Conservation (phyloP, 2,329 filamentous ascomycete genomes). For the Exserohilum rostratum region DNA sequence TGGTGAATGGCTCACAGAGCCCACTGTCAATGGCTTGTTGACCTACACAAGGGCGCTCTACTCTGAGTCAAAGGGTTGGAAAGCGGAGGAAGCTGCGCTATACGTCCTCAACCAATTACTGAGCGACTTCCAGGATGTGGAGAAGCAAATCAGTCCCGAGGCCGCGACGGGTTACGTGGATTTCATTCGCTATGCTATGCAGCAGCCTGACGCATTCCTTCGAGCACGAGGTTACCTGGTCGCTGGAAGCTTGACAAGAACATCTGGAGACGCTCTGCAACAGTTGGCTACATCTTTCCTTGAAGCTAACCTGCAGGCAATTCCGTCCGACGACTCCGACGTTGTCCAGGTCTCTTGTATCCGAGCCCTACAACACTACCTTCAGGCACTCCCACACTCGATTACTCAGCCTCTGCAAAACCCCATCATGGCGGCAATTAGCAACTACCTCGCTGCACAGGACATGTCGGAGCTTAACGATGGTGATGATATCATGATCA, state of each 20-base stretch:
- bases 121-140: slow-evolving; percentile 80
- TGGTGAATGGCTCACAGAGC: slow-evolving; percentile 82
- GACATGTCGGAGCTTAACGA: slow-evolving; percentile 85
- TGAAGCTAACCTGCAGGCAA: slow-evolving; percentile 75
- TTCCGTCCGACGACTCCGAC: slow-evolving; percentile 77
- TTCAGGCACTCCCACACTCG: slow-evolving; percentile 59
- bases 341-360: slow-evolving; percentile 92
- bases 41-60: slow-evolving; percentile 78
- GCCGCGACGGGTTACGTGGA: slow-evolving; percentile 77
- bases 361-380: slow-evolving; percentile 76
- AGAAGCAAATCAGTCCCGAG: slow-evolving; percentile 71
- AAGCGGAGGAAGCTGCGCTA: slow-evolving; percentile 77
- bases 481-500: slow-evolving; percentile 89
- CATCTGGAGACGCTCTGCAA: slow-evolving; percentile 63
- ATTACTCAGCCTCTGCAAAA: slow-evolving; percentile 65
- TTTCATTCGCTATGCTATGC: slow-evolving; percentile 79
- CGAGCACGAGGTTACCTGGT: slow-evolving; percentile 86
- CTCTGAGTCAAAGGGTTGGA: slow-evolving; percentile 61
- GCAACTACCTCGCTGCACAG: slow-evolving; percentile 76
- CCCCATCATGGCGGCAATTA: slow-evolving; percentile 65
- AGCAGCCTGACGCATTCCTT: slow-evolving; percentile 74
- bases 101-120: slow-evolving; percentile 85
- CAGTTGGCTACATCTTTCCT: slow-evolving; percentile 67
- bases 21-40: slow-evolving; percentile 78
- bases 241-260: slow-evolving; percentile 77